Base-by-base conservation (phyloP, 352 stramenopile species). In the Phytopythium kandeliae region DNA sequence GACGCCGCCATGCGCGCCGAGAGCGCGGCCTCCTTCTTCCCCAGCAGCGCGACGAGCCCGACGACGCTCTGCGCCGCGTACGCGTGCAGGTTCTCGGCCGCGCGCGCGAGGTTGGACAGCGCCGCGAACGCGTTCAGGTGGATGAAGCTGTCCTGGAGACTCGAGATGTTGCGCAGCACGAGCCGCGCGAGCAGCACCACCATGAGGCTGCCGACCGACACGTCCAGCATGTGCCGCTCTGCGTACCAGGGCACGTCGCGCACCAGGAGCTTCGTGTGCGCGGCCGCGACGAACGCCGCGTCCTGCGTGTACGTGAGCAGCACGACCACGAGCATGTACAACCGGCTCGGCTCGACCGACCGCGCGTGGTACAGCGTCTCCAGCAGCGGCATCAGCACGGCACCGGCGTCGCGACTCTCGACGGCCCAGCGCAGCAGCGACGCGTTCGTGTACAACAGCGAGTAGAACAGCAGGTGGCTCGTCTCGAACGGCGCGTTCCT, bases 131-230 rank as follows among this genome's bases (percentile, higher is more conserved):
- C 79, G 36, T 89, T 86, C 31, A 87, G 44, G 35, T 93, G 82
- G 40, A 93, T 73, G 35, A 88, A 86, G 19, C 69, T 84, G 58
- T 93, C 82, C 34, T 89, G 79, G 46, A 88, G 87, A 40, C 85
- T 69, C 13, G 76, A 85, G 43, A 93, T 86, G 62, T 93, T 93
- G 41, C 72, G 75, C 48, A 81, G 77, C 28, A 91, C 76, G 17
- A 91, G 53, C 3, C 82, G 78, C 36, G 74, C 82, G 48, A 93
- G 85, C 45, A 93, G 78, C 28, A 93, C 64, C 61, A 90, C 76
- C 60, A 89, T 77, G 8, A 90, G 56, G 28, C 78, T 90, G 19
- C 78, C 82, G 35, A 89, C 42, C 19, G 79, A 91, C 11, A 89
- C 59, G 46, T 91, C 79, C 28, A 86, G 47, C 48, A 93, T 85